Conservation (phyloP, 202 grass and related monocot genomes). For the Musa balbisiana region DNA sequence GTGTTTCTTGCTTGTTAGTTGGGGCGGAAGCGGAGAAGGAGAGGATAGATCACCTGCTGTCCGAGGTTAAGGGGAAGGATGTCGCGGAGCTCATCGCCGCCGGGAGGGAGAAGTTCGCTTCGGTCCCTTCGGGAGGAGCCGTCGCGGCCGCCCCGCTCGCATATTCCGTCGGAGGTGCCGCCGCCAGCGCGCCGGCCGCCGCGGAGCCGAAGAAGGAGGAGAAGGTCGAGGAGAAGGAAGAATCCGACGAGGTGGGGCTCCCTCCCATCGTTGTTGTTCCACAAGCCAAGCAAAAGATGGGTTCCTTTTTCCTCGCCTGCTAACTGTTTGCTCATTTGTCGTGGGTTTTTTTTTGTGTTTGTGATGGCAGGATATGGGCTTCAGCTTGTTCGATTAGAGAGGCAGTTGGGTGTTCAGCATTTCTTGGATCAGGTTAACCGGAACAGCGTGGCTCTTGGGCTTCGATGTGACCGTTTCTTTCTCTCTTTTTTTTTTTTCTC, state of each 20-base stretch:
- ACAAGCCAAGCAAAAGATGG: not conserved
- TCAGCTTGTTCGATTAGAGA: slow-evolving; percentile 2
- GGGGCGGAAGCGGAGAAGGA: slow-evolving; percentile 55
- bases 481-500: slow-evolving; percentile 18
- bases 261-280: not conserved
- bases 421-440: no score
- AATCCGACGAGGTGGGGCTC: not conserved
- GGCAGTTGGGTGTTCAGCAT: not conserved
- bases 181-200: slow-evolving; percentile 40
- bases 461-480: no score
- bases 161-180: slow-evolving; percentile 30
- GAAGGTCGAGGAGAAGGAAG: not conserved
- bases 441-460: no score
- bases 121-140: slow-evolving; percentile 57
- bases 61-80: slow-evolving; percentile 54
- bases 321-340: not conserved
- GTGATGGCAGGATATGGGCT: not conserved
- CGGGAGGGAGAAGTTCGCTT: slow-evolving; percentile 75
- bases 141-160: slow-evolving; percentile 31
- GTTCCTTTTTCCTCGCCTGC: not conserved
- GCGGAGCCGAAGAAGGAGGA: not conserved
- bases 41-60: slow-evolving; percentile 51
- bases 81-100: slow-evolving; percentile 50
- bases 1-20: slow-evolving; percentile 26
- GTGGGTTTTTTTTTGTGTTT: not conserved